Conservation (phyloP, 164 flowering plant genomes). For the Amborella trichopoda region DNA sequence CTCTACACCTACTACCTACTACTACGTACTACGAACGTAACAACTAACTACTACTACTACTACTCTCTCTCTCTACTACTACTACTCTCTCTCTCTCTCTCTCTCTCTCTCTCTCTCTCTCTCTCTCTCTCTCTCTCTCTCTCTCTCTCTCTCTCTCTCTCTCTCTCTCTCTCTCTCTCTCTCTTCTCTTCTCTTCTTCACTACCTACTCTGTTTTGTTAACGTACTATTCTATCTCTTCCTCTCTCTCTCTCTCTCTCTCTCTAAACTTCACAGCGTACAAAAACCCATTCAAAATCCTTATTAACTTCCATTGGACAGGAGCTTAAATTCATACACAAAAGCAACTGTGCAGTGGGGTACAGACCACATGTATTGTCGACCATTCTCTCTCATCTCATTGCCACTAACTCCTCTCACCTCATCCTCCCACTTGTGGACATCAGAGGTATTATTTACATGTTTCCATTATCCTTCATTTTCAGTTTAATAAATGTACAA, state of each 20-base stretch:
- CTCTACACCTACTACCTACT: no score
- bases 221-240: no score
- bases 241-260: not conserved
- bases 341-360: conserved; percentile 78
- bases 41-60: not conserved
- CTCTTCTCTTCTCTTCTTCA: not conserved
- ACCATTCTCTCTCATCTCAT: conserved; percentile 92
- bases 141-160: not conserved
- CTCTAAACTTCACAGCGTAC: not conserved
- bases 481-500: not conserved
- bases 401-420: conserved; percentile 68
- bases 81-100: not conserved
- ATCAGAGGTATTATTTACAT: conserved; percentile 37
- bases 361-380: conserved; percentile 82
- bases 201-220: no score
- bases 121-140: not conserved
- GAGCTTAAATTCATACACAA: conserved; percentile 89
- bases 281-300: no score
- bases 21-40: no score
- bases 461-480: not conserved
- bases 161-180: not conserved
- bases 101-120: conserved; percentile 1
- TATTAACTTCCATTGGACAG: conserved; percentile 22
- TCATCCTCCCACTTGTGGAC: conserved; percentile 67
- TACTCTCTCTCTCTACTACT: not conserved